Percentiles rank a stretch among this genome's conserved stretches.
Conservation (phyloP, 352 stramenopile species). For the Saprolegnia parasitica region DNA sequence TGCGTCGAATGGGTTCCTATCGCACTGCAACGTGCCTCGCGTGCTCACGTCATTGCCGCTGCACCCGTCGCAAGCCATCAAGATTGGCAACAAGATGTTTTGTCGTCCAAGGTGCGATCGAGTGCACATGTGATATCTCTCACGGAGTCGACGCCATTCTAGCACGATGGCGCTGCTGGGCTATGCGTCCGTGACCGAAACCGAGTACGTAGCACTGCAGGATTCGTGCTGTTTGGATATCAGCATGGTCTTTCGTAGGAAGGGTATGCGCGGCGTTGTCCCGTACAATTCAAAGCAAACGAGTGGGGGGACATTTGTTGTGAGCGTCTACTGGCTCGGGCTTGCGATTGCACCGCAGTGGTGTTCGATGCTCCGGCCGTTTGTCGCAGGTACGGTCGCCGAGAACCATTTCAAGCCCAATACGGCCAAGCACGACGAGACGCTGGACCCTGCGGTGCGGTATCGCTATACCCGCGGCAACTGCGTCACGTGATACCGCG, state of each 20-base stretch:
- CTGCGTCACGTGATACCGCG: neutral
- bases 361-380: neutral
- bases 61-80: constrained; percentile 10
- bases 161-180: constrained; percentile 20
- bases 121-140: neutral
- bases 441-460: neutral
- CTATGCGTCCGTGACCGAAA: constrained; percentile 16
- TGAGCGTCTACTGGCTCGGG: neutral
- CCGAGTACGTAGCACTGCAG: neutral
- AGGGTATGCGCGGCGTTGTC: too few relatives aligned
- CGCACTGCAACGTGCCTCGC: neutral
- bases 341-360: neutral
- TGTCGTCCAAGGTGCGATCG: constrained; percentile 24
- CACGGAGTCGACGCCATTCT: neutral
- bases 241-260: too few relatives aligned
- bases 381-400: neutral
- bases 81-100: constrained; percentile 25
- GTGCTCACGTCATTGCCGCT: constrained; percentile 23
- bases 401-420: neutral
- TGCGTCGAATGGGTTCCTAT: constrained; percentile 7
- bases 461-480: neutral
- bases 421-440: neutral
- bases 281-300: neutral
- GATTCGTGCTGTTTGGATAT: too few relatives aligned
- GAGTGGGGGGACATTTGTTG: neutral